Base-by-base conservation (phyloP, 1,284 basidiomycete species). In the Fistulina hepatica region DNA sequence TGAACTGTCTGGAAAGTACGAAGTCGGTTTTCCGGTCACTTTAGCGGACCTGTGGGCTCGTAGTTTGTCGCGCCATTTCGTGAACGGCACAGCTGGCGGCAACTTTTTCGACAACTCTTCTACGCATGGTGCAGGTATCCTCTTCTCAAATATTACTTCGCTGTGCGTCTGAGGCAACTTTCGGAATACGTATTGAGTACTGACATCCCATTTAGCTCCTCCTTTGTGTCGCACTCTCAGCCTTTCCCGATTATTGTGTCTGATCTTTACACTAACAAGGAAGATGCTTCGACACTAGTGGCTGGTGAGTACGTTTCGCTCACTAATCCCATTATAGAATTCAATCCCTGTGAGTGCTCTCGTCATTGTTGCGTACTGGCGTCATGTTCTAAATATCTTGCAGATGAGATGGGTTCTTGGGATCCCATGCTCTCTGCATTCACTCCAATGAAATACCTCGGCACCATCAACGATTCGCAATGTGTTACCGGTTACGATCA, bases 241-340 rank as follows among this genome's bases (percentile, higher is more conserved):
- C 44, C 44, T 3, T 40, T 45, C 35, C 44, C 44, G 9, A 42
- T 45, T 3, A 33, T 33, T 33, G n/a, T 33, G 31, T 33, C 31
- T 21, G 22, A 33, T 33, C 19, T 20, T 33, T 33, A n/a, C 22
- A 33, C 31, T 33, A 21, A 33, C 31, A 33, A 10, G 22, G 19
- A 33, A 33, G 19, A 20, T 21, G 12, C 19, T 33, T 21, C 22
- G 31, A 21, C 17, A 43, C 26, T 21, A 12, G 2, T 38, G n/a
- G 32, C 31, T 9, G 30, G 33, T 20, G 17, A 42, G 10, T 6
- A 42, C 5, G 27, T 45, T 17, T 38, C 44, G 12, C 34, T 45
- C 3, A 40, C 40, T 6, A 45, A 37, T 31, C 40, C 41, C n/a
- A 43, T 40, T 24, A 42, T 45, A 6, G 44, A 45, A 28, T 45